A percentile compares a stretch with the other conserved stretches of the same genome.
Conservation (phyloP, 495 filamentous ascomycete genomes). For the Xylaria flabelliformis region DNA sequence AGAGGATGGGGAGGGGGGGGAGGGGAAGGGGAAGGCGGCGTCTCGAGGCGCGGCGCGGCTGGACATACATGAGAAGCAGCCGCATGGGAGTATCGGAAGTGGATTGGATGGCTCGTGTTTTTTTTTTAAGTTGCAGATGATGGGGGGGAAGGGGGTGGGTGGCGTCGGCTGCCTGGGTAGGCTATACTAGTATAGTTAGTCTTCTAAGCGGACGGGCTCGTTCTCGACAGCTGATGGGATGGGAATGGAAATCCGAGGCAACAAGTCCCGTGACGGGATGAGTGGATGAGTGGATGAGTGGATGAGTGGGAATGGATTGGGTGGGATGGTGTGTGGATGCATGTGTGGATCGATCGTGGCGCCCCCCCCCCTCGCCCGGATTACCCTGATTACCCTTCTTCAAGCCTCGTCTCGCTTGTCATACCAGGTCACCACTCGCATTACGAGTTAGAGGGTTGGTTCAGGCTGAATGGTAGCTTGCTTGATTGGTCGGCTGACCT, state of each 20-base stretch:
- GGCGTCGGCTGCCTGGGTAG: neutral
- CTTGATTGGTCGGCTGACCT: neutral
- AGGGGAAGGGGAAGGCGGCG: neutral
- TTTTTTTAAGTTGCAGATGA: conserved; percentile 4
- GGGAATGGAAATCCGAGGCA: neutral
- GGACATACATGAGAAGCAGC: conserved; percentile 12
- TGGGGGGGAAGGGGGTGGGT: neutral
- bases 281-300: neutral
- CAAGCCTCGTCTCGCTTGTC: neutral
- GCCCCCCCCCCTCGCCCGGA: conserved; percentile 16
- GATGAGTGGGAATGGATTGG: neutral
- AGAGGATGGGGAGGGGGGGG: neutral
- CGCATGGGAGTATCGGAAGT: conserved; percentile 22
- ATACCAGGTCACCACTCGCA: neutral
- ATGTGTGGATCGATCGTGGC: conserved; percentile 25
- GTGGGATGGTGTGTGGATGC: neutral
- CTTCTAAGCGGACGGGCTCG: neutral
- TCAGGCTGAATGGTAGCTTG: conserved; percentile 8
- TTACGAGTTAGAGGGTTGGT: neutral
- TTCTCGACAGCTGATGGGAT: neutral
- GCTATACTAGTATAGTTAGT: neutral
- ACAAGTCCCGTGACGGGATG: neutral
- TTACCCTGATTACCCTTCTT: neutral
- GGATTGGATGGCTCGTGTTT: conserved; percentile 19
- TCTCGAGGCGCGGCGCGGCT: neutral